Percentiles rank a stretch among this genome's conserved stretches.
These are phyloP conservation scores for Zymoseptoria passerinii DNA, from an alignment of 2,329 filamentous ascomycete species.

Conservation along the genomic window DNA sequence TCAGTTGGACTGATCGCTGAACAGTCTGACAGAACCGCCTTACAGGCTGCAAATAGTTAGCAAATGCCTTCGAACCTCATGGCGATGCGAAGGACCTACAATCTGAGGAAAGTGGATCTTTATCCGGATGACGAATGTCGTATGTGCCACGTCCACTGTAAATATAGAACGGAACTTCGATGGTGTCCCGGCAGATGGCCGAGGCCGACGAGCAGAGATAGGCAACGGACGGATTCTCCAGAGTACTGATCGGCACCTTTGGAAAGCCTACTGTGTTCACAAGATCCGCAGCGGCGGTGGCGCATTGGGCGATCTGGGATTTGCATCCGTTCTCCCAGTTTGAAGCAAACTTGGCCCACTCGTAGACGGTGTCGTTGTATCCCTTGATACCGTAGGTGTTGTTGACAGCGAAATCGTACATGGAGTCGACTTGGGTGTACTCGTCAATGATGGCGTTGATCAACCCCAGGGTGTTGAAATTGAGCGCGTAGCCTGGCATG, in stretches of 20 bases:
- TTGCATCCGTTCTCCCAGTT: constrained; percentile 41
- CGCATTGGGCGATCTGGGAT: constrained; percentile 41
- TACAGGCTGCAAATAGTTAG: not conserved
- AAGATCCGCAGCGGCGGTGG: constrained; percentile 34
- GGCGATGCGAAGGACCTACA: not conserved
- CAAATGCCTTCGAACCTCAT: not conserved
- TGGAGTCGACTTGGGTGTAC: constrained; percentile 34
- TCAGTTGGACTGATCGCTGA: not conserved
- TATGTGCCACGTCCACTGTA: constrained; percentile 45
- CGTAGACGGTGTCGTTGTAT: constrained; percentile 50
- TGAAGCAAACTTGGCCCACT: constrained; percentile 46
- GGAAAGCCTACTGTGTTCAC: constrained; percentile 45
- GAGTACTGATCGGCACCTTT: constrained; percentile 32
- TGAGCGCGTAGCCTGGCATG: not conserved
- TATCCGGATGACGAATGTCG: constrained; percentile 45
- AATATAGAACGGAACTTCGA: constrained; percentile 45
- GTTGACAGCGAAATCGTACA: constrained; percentile 45
- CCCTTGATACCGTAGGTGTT: constrained; percentile 48
- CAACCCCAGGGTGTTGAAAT: not conserved
- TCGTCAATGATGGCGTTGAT: constrained; percentile 43
- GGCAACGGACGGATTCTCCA: constrained; percentile 5
- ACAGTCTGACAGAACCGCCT: not conserved
- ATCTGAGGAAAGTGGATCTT: constrained; percentile 29
- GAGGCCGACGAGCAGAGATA: constrained; percentile 48
- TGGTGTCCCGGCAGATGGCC: constrained; percentile 48